Conservation (phyloP, 768 basidiomycete genomes). For the Neoboletus subvelutipes region DNA sequence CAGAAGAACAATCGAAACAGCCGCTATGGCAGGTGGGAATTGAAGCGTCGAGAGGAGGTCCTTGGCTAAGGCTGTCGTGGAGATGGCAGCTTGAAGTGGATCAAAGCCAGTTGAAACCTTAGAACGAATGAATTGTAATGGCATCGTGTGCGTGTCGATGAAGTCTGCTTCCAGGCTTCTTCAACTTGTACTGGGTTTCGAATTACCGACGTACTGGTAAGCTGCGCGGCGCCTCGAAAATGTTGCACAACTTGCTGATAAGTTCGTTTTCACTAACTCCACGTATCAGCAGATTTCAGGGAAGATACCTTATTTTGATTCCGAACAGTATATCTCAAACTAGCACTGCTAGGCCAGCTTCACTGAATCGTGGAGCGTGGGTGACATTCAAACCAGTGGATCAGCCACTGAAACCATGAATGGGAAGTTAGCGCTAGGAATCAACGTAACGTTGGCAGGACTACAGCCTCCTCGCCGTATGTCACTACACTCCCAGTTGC, state of each 20-base stretch:
- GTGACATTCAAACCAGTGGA: too few relatives aligned
- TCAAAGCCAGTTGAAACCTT: constrained; percentile 22
- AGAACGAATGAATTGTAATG: constrained; percentile 30
- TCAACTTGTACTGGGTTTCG: not conserved
- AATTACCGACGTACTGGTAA: not conserved
- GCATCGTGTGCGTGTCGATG: constrained; percentile 19
- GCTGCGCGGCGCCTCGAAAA: not conserved
- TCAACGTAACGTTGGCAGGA: too few relatives aligned
- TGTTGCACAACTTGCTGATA: not conserved
- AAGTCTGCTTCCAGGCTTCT: not conserved
- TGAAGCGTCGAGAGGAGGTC: constrained; percentile 35
- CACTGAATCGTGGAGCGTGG: not conserved
- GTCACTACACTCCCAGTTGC: too few relatives aligned
- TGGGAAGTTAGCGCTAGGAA: not conserved
- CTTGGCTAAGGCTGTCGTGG: constrained; percentile 30
- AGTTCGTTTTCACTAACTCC: not conserved
- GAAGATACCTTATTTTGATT: not conserved
- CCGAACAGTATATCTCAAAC: not conserved
- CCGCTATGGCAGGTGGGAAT: constrained; percentile 45
- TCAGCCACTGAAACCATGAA: not conserved
- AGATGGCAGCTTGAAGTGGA: constrained; percentile 31
- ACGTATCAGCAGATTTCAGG: not conserved
- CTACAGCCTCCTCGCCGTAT: too few relatives aligned
- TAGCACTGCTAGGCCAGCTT: not conserved
- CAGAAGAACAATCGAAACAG: constrained; percentile 40